These are phyloP conservation scores for Leishmania tarentolae DNA, from an alignment of 208 protist genomes.

Conservation along the genomic window DNA sequence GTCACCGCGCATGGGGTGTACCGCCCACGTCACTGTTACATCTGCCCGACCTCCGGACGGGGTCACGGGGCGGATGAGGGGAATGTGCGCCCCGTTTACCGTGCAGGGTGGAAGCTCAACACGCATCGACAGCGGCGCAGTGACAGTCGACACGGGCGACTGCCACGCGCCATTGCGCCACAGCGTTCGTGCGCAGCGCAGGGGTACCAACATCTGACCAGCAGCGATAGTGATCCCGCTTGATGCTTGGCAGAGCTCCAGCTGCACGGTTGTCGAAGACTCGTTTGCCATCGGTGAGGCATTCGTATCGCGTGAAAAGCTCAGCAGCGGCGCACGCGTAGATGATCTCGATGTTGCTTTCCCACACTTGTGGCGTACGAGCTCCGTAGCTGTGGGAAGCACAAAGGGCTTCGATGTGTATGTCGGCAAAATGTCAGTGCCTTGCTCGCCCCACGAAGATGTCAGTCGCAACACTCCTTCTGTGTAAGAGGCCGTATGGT, in stretches of 20 bases:
- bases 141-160: not conserved
- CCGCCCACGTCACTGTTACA: constrained; percentile 21
- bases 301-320: not conserved
- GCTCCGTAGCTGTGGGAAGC: constrained; percentile 3
- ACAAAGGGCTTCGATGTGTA: constrained; percentile 3
- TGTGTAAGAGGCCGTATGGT: not conserved
- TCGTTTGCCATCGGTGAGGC: not conserved
- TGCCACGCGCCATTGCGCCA: not conserved
- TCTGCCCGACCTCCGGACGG: constrained; percentile 1
- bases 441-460: not conserved
- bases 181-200: not conserved
- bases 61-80: not conserved
- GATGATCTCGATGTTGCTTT: not conserved
- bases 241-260: constrained; percentile 4
- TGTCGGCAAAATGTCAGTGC: not conserved
- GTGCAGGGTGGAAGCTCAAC: not conserved
- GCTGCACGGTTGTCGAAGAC: not conserved
- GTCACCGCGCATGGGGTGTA: constrained; percentile 15
- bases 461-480: constrained; percentile 5
- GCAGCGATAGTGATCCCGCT: not conserved
- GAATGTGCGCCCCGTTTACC: not conserved
- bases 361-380: not conserved
- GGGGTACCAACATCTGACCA: constrained; percentile 1
- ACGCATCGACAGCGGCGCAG: constrained; percentile 5
- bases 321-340: not conserved